Percentiles rank a stretch among this genome's conserved stretches.
Evolutionary conservation across 306 rosid species (phyloP).

Genomic region (Glycine latifolia): DNA sequence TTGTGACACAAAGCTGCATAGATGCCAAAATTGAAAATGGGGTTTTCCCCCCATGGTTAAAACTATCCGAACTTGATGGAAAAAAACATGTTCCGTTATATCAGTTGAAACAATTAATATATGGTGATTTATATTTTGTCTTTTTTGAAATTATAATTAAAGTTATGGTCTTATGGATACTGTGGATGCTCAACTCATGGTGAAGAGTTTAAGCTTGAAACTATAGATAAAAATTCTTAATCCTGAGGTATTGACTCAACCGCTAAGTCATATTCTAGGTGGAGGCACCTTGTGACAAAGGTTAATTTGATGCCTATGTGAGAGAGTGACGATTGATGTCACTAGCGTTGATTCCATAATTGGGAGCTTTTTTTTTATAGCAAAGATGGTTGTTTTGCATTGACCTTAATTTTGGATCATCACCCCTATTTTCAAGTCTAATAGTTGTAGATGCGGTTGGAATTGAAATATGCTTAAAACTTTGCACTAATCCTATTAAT

Average conservation of each 20-base stretch:
- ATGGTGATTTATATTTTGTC: neutral
- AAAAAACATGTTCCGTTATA: constrained; percentile 8
- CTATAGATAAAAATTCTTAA: neutral
- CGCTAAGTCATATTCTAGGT: neutral
- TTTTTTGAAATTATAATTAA: neutral
- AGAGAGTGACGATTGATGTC: neutral
- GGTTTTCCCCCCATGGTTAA: too few relatives aligned
- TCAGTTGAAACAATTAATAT: neutral
- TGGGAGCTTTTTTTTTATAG: neutral
- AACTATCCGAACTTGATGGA: neutral
- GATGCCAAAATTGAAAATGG: too few relatives aligned
- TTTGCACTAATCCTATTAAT: constrained; percentile 15
- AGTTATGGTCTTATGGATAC: neutral
- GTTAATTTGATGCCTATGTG: neutral
- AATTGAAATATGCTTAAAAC: constrained; percentile 1
- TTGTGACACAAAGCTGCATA: neutral
- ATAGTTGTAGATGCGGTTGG: neutral
- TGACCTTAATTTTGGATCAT: neutral
- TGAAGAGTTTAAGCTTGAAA: constrained; percentile 1
- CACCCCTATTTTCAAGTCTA: neutral
- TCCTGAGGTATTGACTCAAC: neutral
- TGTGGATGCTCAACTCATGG: constrained; percentile 8
- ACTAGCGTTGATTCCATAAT: neutral
- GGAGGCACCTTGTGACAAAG: neutral
- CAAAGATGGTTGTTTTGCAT: neutral